Base-by-base conservation (phyloP, 352 stramenopile species). In the Peronospora farinosa region DNA sequence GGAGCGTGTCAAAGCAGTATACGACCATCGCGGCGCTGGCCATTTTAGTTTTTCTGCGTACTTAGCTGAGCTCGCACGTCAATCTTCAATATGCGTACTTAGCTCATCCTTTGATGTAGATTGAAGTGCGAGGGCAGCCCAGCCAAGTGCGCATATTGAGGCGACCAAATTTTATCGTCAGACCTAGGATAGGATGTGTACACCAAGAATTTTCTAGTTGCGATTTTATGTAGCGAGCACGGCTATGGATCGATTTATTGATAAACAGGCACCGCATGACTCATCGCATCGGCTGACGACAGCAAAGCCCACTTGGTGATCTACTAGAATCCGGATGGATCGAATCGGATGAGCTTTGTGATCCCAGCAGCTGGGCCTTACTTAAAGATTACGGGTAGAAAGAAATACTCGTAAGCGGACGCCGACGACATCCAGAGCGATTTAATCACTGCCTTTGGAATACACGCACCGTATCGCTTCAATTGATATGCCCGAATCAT, bases 1-100 rank as follows among this genome's bases (percentile, higher is more conserved):
- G 71, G 55, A 91, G 63, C 46, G 75, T 86, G 65, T 91, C 80
- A 51, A 91, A 91, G 69, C 80, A 91, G 68, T 82, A 91, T 40
- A 83, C 74, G 48, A 91, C 80, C 80, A 91, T 91, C 44, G 71
- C 78, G 0, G 72, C 74, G 52, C 67, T 86, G 57, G 80, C 80
- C 80, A 91, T 91, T 13, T 32, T n/a, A n/a, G n/a, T n/a, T n/a
- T n/a, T n/a, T n/a, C n/a, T 67, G 23, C 23, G 23, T 27, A 27
- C 23, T 27, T 27, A 27, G 23, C 19, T 23, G 21, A 4, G 2
- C 21, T 23, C 21, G 21, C 21, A 23, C 21, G n/a, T n/a, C n/a
- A n/a, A n/a, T n/a, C n/a, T n/a, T n/a, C n/a, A n/a, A n/a, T n/a
- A n/a, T 21, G 19, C 19, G 19, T 21, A 21, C 19, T 21, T 21